Evolutionary conservation across 1,284 basidiomycete species (phyloP), one percentile per base, ranked within the genome.

Genomic region (Heliocybe sulcata): DNA sequence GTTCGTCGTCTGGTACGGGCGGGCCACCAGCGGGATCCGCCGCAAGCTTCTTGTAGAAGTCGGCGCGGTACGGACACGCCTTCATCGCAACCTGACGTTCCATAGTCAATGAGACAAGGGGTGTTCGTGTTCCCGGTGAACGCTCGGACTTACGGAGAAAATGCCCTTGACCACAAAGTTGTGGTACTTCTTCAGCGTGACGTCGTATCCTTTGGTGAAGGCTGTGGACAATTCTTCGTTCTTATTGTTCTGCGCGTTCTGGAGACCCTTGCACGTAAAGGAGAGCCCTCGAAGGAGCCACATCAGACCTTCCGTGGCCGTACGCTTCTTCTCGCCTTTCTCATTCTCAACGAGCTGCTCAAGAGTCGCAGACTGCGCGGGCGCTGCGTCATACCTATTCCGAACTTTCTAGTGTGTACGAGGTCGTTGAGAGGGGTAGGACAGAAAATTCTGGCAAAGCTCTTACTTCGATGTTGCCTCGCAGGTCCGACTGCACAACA

Each of bases 201-300:
- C 77, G 47, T 88, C 87, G 72, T 99, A 99, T 0, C 90, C 83
- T 55, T 86, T 85, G 33, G 76, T 85, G 72, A 99, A 99, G 38
- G 89, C 89, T 1, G 65, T 73, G 8, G 81, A 67, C 20, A 99
- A 81, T 67, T 97, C 92, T 61, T 87, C 80, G 3, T 67, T 68
- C 53, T 80, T 73, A 71, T 96, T 82, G 10, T 73, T 74, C 61
- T 93, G 85, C 1, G 87, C 83, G 56, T 80, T 75, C 58, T 90
- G 80, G 51, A 99, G 82, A 0, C 90, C 92, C 58, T 87, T 77
- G 67, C 91, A 86, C 26, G 96, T 99, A 74, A 99, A 99, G 49
- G 87, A 82, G 56, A 97, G 82, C 2, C 94, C 96, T 35, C 92
- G 84, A 55, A 85, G 76, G 51, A 99, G 80, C 96, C 95, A 99